Evolutionary conservation across 2,329 filamentous ascomycete species (phyloP).

Genomic region (Calonectria pseudoreteaudii): DNA sequence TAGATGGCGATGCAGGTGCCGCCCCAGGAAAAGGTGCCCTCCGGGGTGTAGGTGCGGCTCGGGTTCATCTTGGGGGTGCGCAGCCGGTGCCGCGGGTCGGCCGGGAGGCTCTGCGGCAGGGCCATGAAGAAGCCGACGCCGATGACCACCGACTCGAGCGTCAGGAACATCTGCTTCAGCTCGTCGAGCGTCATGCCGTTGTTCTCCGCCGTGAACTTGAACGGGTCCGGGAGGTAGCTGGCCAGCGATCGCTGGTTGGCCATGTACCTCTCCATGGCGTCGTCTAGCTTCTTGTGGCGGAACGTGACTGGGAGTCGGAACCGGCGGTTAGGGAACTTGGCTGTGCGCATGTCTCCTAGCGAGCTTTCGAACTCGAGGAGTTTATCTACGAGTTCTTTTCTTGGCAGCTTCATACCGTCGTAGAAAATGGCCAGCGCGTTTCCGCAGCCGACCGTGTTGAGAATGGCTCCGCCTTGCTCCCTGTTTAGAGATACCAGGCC

Average conservation of each 20-base stretch:
- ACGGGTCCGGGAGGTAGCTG: constrained; percentile 69
- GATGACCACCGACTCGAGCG: constrained; percentile 41
- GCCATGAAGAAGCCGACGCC: constrained; percentile 52
- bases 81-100: constrained; percentile 49
- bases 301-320: constrained; percentile 47
- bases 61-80: constrained; percentile 49
- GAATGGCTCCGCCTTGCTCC: constrained; percentile 14
- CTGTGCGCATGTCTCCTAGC: constrained; percentile 26
- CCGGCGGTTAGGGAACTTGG: constrained; percentile 37
- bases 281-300: constrained; percentile 48
- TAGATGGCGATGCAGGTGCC: constrained; percentile 52
- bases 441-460: constrained; percentile 24
- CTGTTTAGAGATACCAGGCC: constrained; percentile 17
- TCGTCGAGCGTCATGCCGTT: constrained; percentile 50
- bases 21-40: constrained; percentile 51
- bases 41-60: constrained; percentile 49
- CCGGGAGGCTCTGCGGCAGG: constrained; percentile 48
- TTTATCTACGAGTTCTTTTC: constrained; percentile 8
- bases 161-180: constrained; percentile 48
- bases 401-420: constrained; percentile 14
- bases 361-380: constrained; percentile 30
- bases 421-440: constrained; percentile 24
- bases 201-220: constrained; percentile 59
- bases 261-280: constrained; percentile 63
- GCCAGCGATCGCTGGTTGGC: constrained; percentile 69